Conservation (phyloP, 768 basidiomycete species). For the Coprinopsis marcescibilis region DNA sequence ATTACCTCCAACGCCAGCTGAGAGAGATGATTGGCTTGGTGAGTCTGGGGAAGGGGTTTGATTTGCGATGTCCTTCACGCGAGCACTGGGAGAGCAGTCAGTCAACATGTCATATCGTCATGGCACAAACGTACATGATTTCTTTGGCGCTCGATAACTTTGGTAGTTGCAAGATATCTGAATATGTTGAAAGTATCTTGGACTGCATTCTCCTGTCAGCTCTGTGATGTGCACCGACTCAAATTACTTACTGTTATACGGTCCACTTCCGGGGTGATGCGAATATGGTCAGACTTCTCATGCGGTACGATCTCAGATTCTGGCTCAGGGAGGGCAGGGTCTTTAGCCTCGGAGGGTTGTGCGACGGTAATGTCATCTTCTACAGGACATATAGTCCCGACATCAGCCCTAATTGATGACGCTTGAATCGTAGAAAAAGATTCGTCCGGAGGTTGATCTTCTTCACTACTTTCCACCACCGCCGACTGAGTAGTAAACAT, state of each 20-base stretch:
- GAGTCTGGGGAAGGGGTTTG: constrained; percentile 49
- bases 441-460: no score
- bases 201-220: constrained; percentile 32
- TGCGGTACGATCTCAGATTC: constrained; percentile 11
- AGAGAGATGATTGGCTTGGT: constrained; percentile 50
- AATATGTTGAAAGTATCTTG: constrained; percentile 57
- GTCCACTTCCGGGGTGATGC: constrained; percentile 59
- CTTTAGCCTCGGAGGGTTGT: not conserved
- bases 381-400: no score
- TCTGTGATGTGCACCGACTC: not conserved
- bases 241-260: constrained; percentile 48
- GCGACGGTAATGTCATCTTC: no score
- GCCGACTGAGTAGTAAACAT: not conserved
- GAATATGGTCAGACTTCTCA: constrained; percentile 28
- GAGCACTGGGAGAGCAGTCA: constrained; percentile 2
- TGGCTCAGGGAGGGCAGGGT: not conserved
- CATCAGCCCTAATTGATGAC: no score
- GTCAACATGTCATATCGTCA: not conserved
- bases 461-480: not conserved
- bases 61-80: constrained; percentile 12
- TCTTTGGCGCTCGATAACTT: constrained; percentile 37
- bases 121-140: constrained; percentile 43
- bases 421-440: no score
- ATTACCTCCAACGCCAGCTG: constrained; percentile 26
- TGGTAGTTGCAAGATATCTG: constrained; percentile 1